Evolutionary conservation across 2,329 filamentous ascomycete species (phyloP).

Genomic region (Calonectria fujianensis): DNA sequence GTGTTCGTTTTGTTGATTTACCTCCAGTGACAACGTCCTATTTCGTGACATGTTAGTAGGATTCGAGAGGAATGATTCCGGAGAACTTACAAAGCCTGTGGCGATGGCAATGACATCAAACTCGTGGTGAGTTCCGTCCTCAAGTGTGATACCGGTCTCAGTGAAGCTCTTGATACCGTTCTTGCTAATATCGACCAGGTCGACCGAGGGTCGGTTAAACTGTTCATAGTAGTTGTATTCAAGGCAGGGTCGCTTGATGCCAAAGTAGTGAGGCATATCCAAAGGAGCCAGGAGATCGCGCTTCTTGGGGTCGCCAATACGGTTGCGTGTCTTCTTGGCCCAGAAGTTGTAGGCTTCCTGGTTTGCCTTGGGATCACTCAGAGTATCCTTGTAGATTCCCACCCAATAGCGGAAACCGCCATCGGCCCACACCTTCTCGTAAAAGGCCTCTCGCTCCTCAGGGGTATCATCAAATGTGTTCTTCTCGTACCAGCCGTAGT

Average conservation of each 20-base stretch:
- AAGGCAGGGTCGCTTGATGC: slow-evolving; percentile 69
- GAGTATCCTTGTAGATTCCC: slow-evolving; percentile 71
- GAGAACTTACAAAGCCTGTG: slow-evolving; percentile 66
- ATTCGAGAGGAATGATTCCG: rapidly evolving
- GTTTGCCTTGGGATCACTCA: slow-evolving; percentile 69
- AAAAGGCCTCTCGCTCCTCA: slow-evolving; percentile 69
- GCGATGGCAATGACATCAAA: slow-evolving; percentile 67
- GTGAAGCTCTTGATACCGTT: slow-evolving; percentile 64
- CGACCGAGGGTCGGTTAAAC: slow-evolving; percentile 66
- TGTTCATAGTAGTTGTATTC: slow-evolving; percentile 68
- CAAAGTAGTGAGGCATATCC: slow-evolving; percentile 72
- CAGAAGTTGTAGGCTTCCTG: slow-evolving; percentile 73
- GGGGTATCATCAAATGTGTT: slow-evolving; percentile 73
- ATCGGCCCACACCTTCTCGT: slow-evolving; percentile 68
- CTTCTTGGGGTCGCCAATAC: slow-evolving; percentile 69
- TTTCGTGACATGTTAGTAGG: slow-evolving; percentile 32
- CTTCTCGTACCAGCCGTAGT: slow-evolving; percentile 72
- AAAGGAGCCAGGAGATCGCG: slow-evolving; percentile 71
- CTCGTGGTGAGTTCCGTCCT: slow-evolving; percentile 64
- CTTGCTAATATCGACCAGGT: slow-evolving; percentile 64
- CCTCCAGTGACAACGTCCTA: slow-evolving; percentile 62
- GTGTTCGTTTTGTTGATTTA: slow-evolving; percentile 32
- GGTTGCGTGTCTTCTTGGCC: slow-evolving; percentile 68
- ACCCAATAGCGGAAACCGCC: slow-evolving; percentile 76
- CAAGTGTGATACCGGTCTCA: slow-evolving; percentile 63